Conservation (phyloP, 495 filamentous ascomycete species). For the Apiosordaria backusii region DNA sequence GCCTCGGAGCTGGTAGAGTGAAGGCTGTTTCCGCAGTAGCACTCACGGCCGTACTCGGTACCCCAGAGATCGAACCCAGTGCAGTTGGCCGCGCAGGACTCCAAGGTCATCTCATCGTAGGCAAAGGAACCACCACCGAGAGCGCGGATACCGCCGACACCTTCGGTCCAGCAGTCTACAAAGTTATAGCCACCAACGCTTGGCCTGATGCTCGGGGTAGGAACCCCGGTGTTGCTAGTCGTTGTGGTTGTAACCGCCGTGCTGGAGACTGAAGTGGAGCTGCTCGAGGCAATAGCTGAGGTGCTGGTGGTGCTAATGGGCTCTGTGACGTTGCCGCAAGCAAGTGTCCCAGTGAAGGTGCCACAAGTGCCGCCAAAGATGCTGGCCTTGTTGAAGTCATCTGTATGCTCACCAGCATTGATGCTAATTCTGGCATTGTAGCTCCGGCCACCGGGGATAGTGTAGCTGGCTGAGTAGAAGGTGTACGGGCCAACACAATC, state of each 20-base stretch:
- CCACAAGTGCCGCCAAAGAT: constrained; percentile 40
- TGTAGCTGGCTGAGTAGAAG: constrained; percentile 48
- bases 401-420: constrained; percentile 38
- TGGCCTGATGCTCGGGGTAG: constrained; percentile 34
- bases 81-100: constrained; percentile 47
- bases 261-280: constrained; percentile 21
- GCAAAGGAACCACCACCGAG: constrained; percentile 36
- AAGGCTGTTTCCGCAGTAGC: constrained; percentile 51
- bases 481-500: constrained; percentile 51
- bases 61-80: constrained; percentile 46
- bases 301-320: constrained; percentile 18
- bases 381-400: constrained; percentile 42
- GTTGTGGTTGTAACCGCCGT: constrained; percentile 27
- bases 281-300: constrained; percentile 24
- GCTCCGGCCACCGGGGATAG: constrained; percentile 43
- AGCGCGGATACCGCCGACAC: constrained; percentile 36
- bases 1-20: constrained; percentile 38
- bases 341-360: constrained; percentile 23
- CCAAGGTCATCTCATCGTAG: constrained; percentile 50
- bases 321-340: constrained; percentile 26
- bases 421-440: constrained; percentile 50
- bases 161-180: constrained; percentile 48
- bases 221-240: constrained; percentile 9
- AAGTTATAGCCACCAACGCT: constrained; percentile 41
- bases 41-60: constrained; percentile 50